Percentiles rank a stretch among this genome's conserved stretches.
Conservation (phyloP, 73 alveolate species). For the Paramecium pentaurelia region DNA sequence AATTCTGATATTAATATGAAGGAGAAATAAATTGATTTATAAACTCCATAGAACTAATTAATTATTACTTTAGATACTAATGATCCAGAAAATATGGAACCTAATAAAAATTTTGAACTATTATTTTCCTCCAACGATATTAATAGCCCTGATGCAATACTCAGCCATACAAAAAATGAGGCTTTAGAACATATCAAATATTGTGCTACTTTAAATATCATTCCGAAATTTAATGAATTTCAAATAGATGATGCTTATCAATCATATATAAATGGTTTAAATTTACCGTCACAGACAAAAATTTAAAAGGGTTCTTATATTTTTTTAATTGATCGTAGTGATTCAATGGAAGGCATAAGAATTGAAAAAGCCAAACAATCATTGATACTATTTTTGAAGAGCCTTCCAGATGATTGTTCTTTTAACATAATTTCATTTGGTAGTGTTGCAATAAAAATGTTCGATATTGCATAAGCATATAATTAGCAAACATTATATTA, state of each 20-base stretch:
- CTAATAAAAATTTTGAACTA: not conserved
- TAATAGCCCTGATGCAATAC: not conserved
- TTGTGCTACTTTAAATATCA: conserved; percentile 5
- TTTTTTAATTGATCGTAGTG: conserved; percentile 82
- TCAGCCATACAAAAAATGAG: not conserved
- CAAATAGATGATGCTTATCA: not conserved
- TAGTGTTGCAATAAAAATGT: conserved; percentile 16
- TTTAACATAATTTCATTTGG: conserved; percentile 77
- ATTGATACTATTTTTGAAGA: conserved; percentile 68
- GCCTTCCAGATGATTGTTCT: conserved; percentile 71
- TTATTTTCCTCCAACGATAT: not conserved
- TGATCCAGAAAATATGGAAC: not conserved
- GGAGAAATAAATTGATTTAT: not conserved
- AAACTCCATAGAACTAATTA: not conserved
- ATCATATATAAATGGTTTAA: not conserved
- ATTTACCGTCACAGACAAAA: not conserved
- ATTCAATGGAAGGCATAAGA: conserved; percentile 78
- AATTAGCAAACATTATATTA: conserved; percentile 61
- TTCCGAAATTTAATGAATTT: conserved; percentile 34
- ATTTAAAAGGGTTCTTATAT: conserved; percentile 52
- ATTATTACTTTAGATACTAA: not conserved
- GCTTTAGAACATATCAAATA: not conserved
- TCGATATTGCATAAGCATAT: conserved; percentile 60
- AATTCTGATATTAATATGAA: not conserved
- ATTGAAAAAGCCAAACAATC: conserved; percentile 77